Evolutionary conservation across 805 yeast genomes (phyloP), one percentile per base, ranked within the genome.

Genomic region (Kuraishia ogatae): DNA sequence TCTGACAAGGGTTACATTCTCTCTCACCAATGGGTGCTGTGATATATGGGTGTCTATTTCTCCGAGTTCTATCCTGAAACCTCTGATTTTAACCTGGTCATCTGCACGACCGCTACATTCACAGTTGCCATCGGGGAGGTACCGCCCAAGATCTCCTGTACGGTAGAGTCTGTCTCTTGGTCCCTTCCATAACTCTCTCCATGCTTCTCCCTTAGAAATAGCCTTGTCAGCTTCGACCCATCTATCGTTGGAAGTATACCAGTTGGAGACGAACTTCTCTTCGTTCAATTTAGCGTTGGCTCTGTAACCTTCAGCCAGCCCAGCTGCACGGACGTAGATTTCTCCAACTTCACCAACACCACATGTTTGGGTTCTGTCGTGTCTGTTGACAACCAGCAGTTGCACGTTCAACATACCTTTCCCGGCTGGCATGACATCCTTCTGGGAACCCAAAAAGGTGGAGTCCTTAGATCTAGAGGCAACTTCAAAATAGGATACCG

Each of bases 341-440:
- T 94, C 99, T 66, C 99, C 99, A 58, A 94, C 94, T 72, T 94
- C 99, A 61, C 99, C 99, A 60, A 94, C 91, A 71, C 97, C 99
- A 76, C 99, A 94, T 7, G 94, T 83, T 72, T 90, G 96, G 20
- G 89, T 79, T 57, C 87, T 80, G 64, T 93, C 96, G 64, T 88
- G 77, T 68, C 98, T 79, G 75, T 96, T 94, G 48, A 94, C 97
- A 57, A 94, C 96, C 56, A 96, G 77, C 56, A 94, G 75, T 70
- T 94, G 99, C 48, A 94, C 99, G 66, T 94, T 92, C 57, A 80
- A 71, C 99, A 94, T 94, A 69, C 99, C 99, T 63, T 83, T 85
- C 59, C 99, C 99, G 19, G 99, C 99, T 55, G 99, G 98, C 87
- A 94, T 91, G 55, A 90, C 87, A 64, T 94, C 98, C 71, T 96